These are phyloP conservation scores for Madurella fahalii DNA, from an alignment of 2,329 filamentous ascomycete genomes.

Conservation along the genomic window DNA sequence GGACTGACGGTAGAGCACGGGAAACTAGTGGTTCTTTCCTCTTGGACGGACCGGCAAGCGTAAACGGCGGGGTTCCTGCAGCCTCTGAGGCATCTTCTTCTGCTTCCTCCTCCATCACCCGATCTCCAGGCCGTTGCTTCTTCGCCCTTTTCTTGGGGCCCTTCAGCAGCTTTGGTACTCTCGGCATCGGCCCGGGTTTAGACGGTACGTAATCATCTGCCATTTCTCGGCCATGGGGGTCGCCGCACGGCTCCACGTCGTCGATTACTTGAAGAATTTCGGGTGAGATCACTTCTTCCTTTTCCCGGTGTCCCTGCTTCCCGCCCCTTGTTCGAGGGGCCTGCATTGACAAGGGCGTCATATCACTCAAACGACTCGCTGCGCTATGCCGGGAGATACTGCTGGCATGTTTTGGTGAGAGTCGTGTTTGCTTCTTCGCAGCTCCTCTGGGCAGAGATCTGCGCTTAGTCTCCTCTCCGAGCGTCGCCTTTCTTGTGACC, in stretches of 20 bases:
- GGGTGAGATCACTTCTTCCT: not conserved
- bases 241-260: not conserved
- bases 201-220: constrained; percentile 4
- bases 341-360: no score
- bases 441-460: no score
- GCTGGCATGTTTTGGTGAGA: not conserved
- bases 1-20: not conserved
- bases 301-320: no score
- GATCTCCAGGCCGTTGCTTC: not conserved
- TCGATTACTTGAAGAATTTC: not conserved
- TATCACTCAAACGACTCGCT: not conserved
- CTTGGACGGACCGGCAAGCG: no score
- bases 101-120: not conserved
- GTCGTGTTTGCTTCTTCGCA: not conserved
- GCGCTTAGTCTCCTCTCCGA: no score
- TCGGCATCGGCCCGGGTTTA: not conserved
- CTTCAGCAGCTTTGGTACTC: not conserved
- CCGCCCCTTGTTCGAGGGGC: no score
- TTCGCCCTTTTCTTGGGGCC: not conserved
- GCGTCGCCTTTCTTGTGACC: not conserved
- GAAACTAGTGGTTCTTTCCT: not conserved
- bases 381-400: not conserved
- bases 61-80: not conserved
- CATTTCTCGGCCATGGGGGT: constrained; percentile 7
- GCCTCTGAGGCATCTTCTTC: not conserved